Evolutionary conservation across 768 basidiomycete genomes (phyloP).

Genomic region (Mycena kentingensis): DNA sequence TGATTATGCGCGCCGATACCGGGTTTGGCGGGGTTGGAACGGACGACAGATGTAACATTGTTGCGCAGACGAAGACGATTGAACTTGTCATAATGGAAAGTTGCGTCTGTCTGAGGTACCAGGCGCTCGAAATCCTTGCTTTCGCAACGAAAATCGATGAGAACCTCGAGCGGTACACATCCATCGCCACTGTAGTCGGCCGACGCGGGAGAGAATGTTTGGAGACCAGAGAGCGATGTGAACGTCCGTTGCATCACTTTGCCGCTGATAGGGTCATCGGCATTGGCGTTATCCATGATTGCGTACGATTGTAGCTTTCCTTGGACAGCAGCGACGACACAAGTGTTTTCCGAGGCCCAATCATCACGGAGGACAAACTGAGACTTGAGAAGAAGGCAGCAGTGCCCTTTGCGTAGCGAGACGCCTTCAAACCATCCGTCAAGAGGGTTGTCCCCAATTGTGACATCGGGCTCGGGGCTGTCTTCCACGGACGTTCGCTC

Average conservation of each 20-base stretch:
- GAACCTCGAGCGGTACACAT: constrained; percentile 84
- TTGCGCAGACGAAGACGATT: constrained; percentile 86
- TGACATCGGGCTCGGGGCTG: constrained; percentile 32
- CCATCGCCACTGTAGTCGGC: constrained; percentile 45
- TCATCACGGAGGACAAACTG: constrained; percentile 82
- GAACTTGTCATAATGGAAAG: constrained; percentile 90
- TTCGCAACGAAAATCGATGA: constrained; percentile 84
- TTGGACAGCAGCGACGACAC: constrained; percentile 78
- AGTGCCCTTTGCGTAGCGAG: constrained; percentile 68
- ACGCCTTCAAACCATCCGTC: constrained; percentile 76
- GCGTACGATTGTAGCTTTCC: constrained; percentile 76
- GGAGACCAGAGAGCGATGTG: constrained; percentile 75
- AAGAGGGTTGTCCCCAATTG: constrained; percentile 55
- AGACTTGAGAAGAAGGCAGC: constrained; percentile 87
- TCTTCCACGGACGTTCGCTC: constrained; percentile 49
- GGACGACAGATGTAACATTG: constrained; percentile 56
- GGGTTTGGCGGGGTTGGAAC: constrained; percentile 40
- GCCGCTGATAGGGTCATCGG: constrained; percentile 82
- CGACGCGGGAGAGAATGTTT: constrained; percentile 78
- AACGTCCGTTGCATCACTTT: constrained; percentile 89
- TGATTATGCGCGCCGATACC: constrained; percentile 43
- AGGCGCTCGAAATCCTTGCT: constrained; percentile 84
- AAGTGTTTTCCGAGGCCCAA: constrained; percentile 51
- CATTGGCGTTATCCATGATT: constrained; percentile 77
- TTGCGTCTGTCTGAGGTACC: constrained; percentile 85